Base-by-base conservation (phyloP, 495 filamentous ascomycete species). In the Aspergillus nanangensis region DNA sequence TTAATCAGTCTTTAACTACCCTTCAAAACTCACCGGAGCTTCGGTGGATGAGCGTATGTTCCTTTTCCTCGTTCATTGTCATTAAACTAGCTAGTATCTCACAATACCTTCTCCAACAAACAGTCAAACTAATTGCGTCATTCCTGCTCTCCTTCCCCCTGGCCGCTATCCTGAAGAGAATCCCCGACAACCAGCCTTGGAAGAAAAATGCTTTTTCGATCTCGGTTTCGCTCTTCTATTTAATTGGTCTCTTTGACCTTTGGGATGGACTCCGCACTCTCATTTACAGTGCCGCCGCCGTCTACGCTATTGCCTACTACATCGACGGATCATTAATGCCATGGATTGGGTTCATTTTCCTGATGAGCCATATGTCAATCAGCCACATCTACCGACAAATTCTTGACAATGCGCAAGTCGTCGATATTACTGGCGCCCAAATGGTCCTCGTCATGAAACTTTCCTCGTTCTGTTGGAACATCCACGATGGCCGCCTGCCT, bases 371-470 rank as follows among this genome's bases (percentile, higher is more conserved):
- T 65, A 88, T 98, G 87, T 88, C 90, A 31, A 61, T 90, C 51
- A 94, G 80, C 61, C 93, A 98, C 60, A 82, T 97, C 46, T 70
- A 81, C 45, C 85, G 93, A 23, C 88, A 95, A 55, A 77, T 83
- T 38, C 65, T 72, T 25, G 74, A 86, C 50, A 72, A 81, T 38
- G 77, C 84, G 1, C 66, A 75, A 43, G 63, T 70, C 7, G 72
- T 96, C 32, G 93, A 98, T 64, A 91, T 98, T 53, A 95, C 92
- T 13, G 90, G 90, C 39, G 91, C 93, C 0, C 93, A 98, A 66
- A 98, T 98, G 93, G 93, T 98, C 10, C 63, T 97, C 50, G 83
- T 95, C 43, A 98, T 98, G 91, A 98, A 97, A 69, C 85, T 97
- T n/a, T 85, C 81, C 8, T 82, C 91, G 19, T 98, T 97, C 62